Evolutionary conservation across 176 grass and related monocot species (phyloP).

Genomic region (Oryza brachyantha): DNA sequence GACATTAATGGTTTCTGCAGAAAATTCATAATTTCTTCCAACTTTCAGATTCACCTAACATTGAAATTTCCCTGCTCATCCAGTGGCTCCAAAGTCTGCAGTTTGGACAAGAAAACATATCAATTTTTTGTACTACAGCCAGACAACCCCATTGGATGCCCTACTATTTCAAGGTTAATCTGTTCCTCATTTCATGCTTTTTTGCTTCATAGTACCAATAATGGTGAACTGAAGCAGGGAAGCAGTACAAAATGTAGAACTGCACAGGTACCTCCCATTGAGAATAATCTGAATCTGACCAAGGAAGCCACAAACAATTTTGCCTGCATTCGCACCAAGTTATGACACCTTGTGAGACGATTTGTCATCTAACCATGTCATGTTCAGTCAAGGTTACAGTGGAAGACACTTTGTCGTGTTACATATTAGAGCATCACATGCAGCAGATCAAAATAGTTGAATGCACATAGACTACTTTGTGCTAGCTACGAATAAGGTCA

Average conservation of each 20-base stretch:
- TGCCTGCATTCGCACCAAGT: neutral
- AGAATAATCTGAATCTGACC: neutral
- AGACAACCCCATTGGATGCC: neutral
- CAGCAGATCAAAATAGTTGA: neutral
- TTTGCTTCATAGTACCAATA: neutral
- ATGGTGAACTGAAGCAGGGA: neutral
- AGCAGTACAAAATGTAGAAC: neutral
- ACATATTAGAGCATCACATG: neutral
- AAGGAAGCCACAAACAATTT: neutral
- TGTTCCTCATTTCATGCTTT: neutral
- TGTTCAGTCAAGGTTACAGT: neutral
- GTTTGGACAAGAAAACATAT: conserved; percentile 3
- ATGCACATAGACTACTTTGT: neutral
- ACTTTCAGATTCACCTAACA: neutral
- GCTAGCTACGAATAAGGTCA: neutral
- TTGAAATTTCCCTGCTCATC: neutral
- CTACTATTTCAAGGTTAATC: neutral
- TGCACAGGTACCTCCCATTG: neutral
- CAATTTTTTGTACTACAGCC: neutral
- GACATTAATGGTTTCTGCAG: neutral
- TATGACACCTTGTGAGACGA: neutral
- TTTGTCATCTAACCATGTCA: neutral
- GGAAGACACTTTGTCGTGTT: neutral
- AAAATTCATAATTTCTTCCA: neutral
- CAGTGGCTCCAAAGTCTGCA: neutral